Evolutionary conservation across 768 basidiomycete genomes (phyloP), one percentile per base, ranked within the genome.

Genomic region (Podaxis carcinomalis): DNA sequence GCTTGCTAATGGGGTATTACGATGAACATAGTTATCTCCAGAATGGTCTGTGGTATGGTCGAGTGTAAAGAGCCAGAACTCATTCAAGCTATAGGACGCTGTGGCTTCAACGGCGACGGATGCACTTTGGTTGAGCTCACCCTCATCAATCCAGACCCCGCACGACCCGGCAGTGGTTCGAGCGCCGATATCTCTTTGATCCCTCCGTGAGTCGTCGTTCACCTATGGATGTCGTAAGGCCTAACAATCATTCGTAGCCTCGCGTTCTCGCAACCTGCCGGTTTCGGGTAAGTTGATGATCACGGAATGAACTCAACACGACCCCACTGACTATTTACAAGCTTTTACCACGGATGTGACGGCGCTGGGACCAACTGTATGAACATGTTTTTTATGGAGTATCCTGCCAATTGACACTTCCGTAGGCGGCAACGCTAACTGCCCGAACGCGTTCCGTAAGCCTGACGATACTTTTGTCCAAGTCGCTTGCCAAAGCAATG

Each of bases 321-420:
- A 10, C 6, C 19, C 4, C 14, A 19, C 42, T 16, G 21, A 36
- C 23, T 53, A 13, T 23, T 27, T n/a, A 16, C 14, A 47, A 78
- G 79, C 16, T 81, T 77, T 67, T 78, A 66, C 67, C 68, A 75
- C 57, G 79, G 79, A 7, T 81, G 79, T 54, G 70, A 79, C 51
- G 76, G 76, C 46, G 63, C 68, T 16, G 80, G 80, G 1, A 71
- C 75, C n/a, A 69, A 74, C 63, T 82, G 80, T 79, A 63, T 68
- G 76, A 64, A 3, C 32, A 47, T 19, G 13, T 2, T 19, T n/a
- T 40, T 39, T 36, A 7, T 47, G 11, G 11, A 51, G n/a, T 5
- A 9, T 23, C 16, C 7, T 50, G 40, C 28, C 53, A 25, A 56
- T 54, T 40, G 9, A 36, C 42, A 13, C 51, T 40, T 35, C 52